Evolutionary conservation across 2,329 filamentous ascomycete genomes (phyloP), one percentile per base, ranked within the genome.

Genomic region (Colletotrichum cuscutae): DNA sequence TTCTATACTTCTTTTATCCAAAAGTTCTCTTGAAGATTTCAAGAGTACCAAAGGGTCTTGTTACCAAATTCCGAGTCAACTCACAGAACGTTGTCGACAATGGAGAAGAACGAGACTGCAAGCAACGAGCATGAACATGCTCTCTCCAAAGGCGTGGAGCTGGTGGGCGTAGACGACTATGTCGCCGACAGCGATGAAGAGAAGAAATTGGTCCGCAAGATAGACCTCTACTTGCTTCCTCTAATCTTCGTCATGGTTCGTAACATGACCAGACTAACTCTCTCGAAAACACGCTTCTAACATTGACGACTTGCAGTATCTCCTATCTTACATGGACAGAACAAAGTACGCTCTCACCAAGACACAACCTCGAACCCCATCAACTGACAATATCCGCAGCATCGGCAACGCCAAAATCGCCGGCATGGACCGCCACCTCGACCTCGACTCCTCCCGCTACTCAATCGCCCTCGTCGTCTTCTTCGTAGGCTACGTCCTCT

Each of bases 401-500:
- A 75, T 85, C 42, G 82, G 83, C 19, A 90, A 91, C 77, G 89
- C 90, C 12, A 89, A 90, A 80, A 89, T 91, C 53, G 83, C 82
- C 46, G 84, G 84, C 19, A 81, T 86, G 59, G 80, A 82, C 75
- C 75, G 86, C 64, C 82, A 84, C 63, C 80, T 85, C 26, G 71
- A 87, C 67, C 89, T 94, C 84, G 87, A 87, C 2, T 83, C 87
- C 8, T 83, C 84, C 53, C 84, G 90, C 78, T 94, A 93, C 80
- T 92, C 92, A 77, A 84, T 89, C 26, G 82, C 86, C 19, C 83
- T 90, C 15, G 74, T 80, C 19, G 86, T 94, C 75, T 94, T 94
- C 83, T 94, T 94, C 83, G 85, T 94, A 65, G 91, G 89, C 5
- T 94, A 94, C 79, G 84, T 91, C 0, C 79, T 92, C 35, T 92